Conservation (phyloP, 1,284 basidiomycete genomes). For the Phellopilus nigrolimitatus region DNA sequence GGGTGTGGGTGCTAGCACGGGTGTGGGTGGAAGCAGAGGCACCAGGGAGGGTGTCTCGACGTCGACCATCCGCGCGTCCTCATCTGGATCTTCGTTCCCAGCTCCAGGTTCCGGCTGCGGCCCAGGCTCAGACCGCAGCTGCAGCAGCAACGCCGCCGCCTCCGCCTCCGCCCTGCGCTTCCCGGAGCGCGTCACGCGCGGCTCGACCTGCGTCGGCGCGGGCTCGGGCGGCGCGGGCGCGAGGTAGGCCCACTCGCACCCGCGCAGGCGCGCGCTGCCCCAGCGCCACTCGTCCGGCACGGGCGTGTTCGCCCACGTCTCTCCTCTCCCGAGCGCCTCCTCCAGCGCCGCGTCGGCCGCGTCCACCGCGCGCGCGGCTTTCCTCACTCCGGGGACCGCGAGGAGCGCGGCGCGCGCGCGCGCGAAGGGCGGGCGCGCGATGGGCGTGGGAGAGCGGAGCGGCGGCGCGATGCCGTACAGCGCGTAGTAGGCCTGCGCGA, state of each 20-base stretch:
- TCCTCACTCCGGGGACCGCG: not conserved
- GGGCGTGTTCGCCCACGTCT: constrained; percentile 6
- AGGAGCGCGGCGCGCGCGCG: not conserved
- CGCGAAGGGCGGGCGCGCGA: not conserved
- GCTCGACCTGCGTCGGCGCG: not conserved
- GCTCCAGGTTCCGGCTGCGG: not conserved
- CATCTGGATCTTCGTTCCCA: not conserved
- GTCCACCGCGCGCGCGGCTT: not conserved
- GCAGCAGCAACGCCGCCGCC: not conserved
- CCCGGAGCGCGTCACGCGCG: not conserved
- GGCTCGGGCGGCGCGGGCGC: not conserved
- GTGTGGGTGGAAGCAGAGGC: not conserved
- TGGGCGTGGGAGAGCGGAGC: too few species aligned
- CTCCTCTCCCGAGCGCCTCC: not conserved
- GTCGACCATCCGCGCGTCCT: not conserved
- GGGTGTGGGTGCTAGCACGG: not conserved
- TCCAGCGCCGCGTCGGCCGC: not conserved
- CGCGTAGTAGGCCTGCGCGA: not conserved
- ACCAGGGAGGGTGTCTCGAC: not conserved
- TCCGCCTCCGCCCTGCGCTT: not conserved
- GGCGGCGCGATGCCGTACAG: not conserved
- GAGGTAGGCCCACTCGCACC: not conserved
- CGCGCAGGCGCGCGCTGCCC: not conserved
- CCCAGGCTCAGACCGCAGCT: not conserved
- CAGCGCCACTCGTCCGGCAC: constrained; percentile 1